Base-by-base conservation (phyloP, 129 eudicot species). In the Lactuca saligna region DNA sequence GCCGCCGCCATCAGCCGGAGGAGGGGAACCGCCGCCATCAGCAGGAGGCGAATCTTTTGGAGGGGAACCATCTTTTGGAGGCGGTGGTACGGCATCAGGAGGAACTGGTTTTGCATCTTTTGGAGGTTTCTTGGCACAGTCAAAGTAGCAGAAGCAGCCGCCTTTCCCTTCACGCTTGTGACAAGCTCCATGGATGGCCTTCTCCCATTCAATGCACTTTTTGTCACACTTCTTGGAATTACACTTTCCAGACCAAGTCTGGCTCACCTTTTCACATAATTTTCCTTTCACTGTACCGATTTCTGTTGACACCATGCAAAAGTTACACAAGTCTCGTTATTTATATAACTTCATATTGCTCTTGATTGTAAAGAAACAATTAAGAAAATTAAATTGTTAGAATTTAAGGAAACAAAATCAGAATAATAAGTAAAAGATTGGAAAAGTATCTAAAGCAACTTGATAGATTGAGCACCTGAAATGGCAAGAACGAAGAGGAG, bases 181-280 rank as follows among this genome's bases (percentile, higher is more conserved):
- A 59, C 79, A 75, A 58, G 68, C 68, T 14, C 79, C 79, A 9
- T 37, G 44, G 14, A 5, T 0, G 6, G 74, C 68, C 38, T 29
- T 38, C 66, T 67, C 80, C 68, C 54, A 65, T 0, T 7, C 8
- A 48, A 3, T 35, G 57, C 80, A 75, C 55, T 49, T 59, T 3
- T 41, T 14, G 69, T 75, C 54, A 20, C 80, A 75, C 25, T 29
- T 15, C 8, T 31, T 29, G 29, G 2, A 7, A n/a, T 16, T n/a
- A 2, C 80, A 75, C n/a, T 9, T 25, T 13, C 73, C 80, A 0
- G 63, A 34, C 38, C 16, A 66, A 2, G 80, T 66, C 16, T 17
- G 20, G 20, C 74, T 66, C 32, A 3, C 2, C 12, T 37, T 58
- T 75, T 75, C 79, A 66, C 68, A 75, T 49, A 68, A 3, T 49